Evolutionary conservation across 176 grass and related monocot genomes (phyloP).

Genomic region (Cocos nucifera): DNA sequence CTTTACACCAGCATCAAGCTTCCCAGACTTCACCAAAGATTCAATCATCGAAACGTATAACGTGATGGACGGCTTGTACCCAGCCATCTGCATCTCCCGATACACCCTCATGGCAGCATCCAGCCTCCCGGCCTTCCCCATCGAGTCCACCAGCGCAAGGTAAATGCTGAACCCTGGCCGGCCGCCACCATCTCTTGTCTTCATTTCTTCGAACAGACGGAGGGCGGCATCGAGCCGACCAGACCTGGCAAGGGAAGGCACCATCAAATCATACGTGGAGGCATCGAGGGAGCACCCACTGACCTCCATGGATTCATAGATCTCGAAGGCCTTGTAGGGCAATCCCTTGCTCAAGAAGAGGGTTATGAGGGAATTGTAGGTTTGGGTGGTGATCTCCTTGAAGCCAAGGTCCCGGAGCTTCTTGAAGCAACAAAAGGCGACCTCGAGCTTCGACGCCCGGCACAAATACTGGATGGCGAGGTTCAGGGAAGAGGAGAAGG

Average conservation of each 20-base stretch:
- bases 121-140: slow-evolving; percentile 76
- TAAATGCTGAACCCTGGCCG: slow-evolving; percentile 37
- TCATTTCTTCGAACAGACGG: slow-evolving; percentile 85
- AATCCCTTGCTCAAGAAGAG: slow-evolving; percentile 74
- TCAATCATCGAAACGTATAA: slow-evolving; percentile 63
- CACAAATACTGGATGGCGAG: slow-evolving; percentile 42
- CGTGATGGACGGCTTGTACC: slow-evolving; percentile 37
- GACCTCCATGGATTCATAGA: slow-evolving; percentile 60
- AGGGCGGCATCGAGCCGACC: slow-evolving; percentile 71
- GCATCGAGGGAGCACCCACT: slow-evolving; percentile 36
- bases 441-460: slow-evolving; percentile 47
- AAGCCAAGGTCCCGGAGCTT: slow-evolving; percentile 56
- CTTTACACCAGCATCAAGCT: slow-evolving; percentile 74
- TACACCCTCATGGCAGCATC: slow-evolving; percentile 75
- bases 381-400: slow-evolving; percentile 32
- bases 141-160: slow-evolving; percentile 58
- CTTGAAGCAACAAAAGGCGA: slow-evolving; percentile 82
- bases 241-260: slow-evolving; percentile 61
- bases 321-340: slow-evolving; percentile 83
- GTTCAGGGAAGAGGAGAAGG: slow-evolving; percentile 56
- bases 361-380: slow-evolving; percentile 76
- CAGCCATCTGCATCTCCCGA: slow-evolving; percentile 64
- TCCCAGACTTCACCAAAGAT: slow-evolving; percentile 63
- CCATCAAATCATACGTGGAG: slow-evolving; percentile 70
- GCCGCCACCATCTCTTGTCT: slow-evolving; percentile 24